Base-by-base conservation (phyloP, 2,329 filamentous ascomycete genomes). In the Purpureocillium lavendulum region DNA sequence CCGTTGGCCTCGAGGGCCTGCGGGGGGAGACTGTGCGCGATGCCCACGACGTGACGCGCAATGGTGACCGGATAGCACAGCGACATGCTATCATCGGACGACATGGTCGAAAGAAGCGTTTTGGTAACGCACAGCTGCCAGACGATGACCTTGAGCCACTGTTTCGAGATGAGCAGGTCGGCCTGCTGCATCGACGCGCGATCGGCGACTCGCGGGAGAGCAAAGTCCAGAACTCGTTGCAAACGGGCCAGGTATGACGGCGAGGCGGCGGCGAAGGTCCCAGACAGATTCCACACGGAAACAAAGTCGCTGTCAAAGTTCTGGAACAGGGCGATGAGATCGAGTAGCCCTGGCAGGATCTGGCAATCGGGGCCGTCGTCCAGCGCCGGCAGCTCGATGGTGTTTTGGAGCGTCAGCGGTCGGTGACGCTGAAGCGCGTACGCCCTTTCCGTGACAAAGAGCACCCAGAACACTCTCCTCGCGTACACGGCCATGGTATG, bases 391-490 rank as follows among this genome's bases (percentile, higher is more conserved):
- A 59, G 46, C 1, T 43, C 38, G 3, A 59, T 14, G 0, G 47
- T 49, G 3, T 36, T 38, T 9, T 57, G 43, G 1, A 60, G 35
- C 10, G 54, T 54, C 3, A 58, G 40, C 0, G 56, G 54, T 2
- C 54, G 41, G n/a, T 60, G 51, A 2, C 57, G 43, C 21, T 60
- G 56, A 0, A 60, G 11, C 0, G 56, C 56, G 13, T 55, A 60
- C 10, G 53, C 57, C 12, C 57, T 43, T 18, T 60, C 58, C 0
- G 58, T 60, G 12, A 60, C 50, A 33, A 58, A 60, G 1, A 60
- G 37, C 0, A 60, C 52, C 52, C 52, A 55, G 10, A 53, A 53
- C 38, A 53, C 52, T 0, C 55, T 41, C 3, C 55, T 50, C 3
- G 49, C 40, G 3, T 53, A 58, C 1, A 39, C 48, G 0, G 45